A percentile compares a stretch with the other conserved stretches of the same genome.
phyloP scores from a whole-genome alignment of 306 rosid species.

The Corylus heterophylla region DNA sequence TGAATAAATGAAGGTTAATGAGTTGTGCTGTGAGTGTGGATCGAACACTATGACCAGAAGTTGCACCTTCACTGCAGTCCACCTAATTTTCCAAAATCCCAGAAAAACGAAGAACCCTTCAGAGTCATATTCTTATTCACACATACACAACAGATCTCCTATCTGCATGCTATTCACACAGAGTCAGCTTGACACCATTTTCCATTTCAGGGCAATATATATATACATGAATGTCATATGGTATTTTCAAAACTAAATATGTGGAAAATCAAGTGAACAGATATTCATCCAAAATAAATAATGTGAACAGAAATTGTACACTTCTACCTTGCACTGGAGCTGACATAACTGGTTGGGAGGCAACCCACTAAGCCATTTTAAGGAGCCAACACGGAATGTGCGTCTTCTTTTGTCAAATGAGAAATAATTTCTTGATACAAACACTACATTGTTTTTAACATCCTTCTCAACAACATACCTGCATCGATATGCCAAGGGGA shows the following conservation, averaged over 20 bases:
- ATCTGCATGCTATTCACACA: no score
- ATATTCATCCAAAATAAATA: not conserved
- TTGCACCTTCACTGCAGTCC: no score
- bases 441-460: constrained; percentile 75
- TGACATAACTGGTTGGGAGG: constrained; percentile 54
- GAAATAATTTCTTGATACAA: constrained; percentile 92
- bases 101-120: no score
- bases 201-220: not conserved
- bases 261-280: not conserved
- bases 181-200: not conserved
- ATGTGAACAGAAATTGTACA: constrained; percentile 13
- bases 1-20: no score
- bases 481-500: constrained; percentile 26
- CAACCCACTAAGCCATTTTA: constrained; percentile 75
- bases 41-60: no score
- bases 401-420: constrained; percentile 90
- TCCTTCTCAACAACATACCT: constrained; percentile 98
- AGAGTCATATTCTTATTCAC: not conserved
- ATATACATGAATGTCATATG: not conserved
- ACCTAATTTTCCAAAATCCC: no score
- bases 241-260: constrained; percentile 1
- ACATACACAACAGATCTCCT: no score
- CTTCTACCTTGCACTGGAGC: constrained; percentile 78
- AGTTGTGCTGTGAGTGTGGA: no score
- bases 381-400: constrained; percentile 73